A percentile compares a stretch with the other conserved stretches of the same genome.
Evolutionary conservation across 2,329 filamentous ascomycete species (phyloP).

Genomic region (Xylaria polymorpha): DNA sequence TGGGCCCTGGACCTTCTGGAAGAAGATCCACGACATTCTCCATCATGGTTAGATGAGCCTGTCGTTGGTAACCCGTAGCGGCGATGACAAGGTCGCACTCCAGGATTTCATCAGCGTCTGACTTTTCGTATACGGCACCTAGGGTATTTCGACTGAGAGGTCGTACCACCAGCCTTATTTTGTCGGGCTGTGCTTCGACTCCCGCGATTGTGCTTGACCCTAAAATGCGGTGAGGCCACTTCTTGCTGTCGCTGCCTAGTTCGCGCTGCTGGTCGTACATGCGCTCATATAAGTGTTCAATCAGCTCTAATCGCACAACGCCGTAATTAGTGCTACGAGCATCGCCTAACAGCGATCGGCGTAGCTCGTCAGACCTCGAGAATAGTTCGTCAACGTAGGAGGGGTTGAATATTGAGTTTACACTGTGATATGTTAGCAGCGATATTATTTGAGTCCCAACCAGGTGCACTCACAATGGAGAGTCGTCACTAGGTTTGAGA

Average conservation of each 20-base stretch:
- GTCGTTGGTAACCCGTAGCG: constrained; percentile 86
- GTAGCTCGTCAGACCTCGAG: constrained; percentile 70
- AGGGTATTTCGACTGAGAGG: constrained; percentile 50
- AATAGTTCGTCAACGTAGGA: constrained; percentile 83
- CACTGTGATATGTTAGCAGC: constrained; percentile 62
- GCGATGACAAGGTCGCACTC: constrained; percentile 86
- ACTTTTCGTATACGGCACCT: constrained; percentile 40
- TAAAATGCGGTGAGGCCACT: constrained; percentile 87
- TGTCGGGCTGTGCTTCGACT: constrained; percentile 64
- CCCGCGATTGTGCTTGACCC: constrained; percentile 73
- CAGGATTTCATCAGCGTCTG: constrained; percentile 65
- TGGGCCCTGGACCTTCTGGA: constrained; percentile 56
- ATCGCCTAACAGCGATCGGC: constrained; percentile 69
- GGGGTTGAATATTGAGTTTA: constrained; percentile 97
- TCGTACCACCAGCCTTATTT: constrained; percentile 70
- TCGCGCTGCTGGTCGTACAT: constrained; percentile 87
- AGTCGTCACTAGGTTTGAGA: constrained; percentile 91
- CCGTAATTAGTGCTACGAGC: constrained; percentile 93
- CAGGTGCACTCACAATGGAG: constrained; percentile 80
- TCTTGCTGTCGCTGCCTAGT: constrained; percentile 72
- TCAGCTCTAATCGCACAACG: constrained; percentile 89
- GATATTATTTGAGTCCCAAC: not conserved
- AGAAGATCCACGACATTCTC: constrained; percentile 73
- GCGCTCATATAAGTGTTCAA: constrained; percentile 87
- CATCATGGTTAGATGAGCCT: constrained; percentile 82